Conservation (phyloP, 352 stramenopile species). For the Nothophytophthora sp. region DNA sequence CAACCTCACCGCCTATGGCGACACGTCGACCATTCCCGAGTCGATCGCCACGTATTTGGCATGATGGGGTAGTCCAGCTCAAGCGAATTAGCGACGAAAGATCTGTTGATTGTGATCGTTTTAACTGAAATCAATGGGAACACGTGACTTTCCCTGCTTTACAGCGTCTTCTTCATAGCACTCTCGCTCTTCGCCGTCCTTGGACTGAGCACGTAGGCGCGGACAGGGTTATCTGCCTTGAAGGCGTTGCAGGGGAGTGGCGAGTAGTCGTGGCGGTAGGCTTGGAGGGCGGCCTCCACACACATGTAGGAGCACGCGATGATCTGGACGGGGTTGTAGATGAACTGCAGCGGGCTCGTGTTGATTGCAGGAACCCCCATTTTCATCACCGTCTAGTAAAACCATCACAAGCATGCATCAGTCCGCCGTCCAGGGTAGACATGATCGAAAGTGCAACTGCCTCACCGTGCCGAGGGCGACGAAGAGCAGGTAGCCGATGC, state of each 20-base stretch:
- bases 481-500: conserved; percentile 64
- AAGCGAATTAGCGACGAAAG: no score
- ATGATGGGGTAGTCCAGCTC: no score
- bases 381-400: conserved; percentile 68
- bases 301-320: conserved; percentile 95
- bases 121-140: no score
- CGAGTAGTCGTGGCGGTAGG: conserved; percentile 89
- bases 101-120: no score
- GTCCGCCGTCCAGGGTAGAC: no score
- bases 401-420: no score
- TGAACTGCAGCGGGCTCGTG: conserved; percentile 82
- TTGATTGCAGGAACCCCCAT: conserved; percentile 51
- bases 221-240: conserved; percentile 84
- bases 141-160: no score
- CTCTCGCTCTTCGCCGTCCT: no score
- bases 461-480: conserved; percentile 49
- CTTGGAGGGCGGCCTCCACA: conserved; percentile 88
- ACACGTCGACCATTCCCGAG: conserved; percentile 16
- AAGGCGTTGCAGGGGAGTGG: conserved; percentile 89
- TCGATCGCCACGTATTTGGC: conserved; percentile 25
- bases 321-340: conserved; percentile 95
- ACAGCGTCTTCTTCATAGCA: no score
- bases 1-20: conserved; percentile 31
- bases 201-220: no score
- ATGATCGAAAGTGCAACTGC: neutral